Conservation (phyloP, 208 protist genomes). For the Polymyxa betae region DNA sequence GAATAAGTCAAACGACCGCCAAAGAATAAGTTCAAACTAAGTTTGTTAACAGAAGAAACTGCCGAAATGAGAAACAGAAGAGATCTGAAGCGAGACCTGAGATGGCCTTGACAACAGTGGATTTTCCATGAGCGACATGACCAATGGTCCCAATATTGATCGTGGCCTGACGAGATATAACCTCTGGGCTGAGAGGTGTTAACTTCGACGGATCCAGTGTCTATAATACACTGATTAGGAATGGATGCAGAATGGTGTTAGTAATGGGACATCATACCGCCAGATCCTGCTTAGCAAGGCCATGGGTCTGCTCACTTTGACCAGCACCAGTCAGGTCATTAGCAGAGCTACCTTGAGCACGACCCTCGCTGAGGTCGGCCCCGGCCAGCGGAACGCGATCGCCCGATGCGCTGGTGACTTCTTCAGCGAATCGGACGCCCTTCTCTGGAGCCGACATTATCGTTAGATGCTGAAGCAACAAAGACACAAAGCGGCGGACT, state of each 20-base stretch:
- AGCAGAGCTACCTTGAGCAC: background rate
- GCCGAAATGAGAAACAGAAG: background rate
- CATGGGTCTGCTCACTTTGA: background rate
- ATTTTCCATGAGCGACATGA: constrained; percentile 99
- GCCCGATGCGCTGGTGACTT: background rate
- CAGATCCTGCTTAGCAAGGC: background rate
- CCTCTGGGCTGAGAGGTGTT: constrained; percentile 88
- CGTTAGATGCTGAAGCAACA: no score
- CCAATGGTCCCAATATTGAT: constrained; percentile 99
- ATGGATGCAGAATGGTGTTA: no score
- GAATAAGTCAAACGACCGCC: background rate
- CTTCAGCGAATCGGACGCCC: constrained; percentile 2
- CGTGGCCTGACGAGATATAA: constrained; percentile 98
- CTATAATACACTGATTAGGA: constrained; percentile 69
- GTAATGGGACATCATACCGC: background rate
- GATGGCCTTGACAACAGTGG: constrained; percentile 98
- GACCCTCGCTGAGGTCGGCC: background rate
- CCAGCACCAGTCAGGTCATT: background rate
- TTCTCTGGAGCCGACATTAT: no score
- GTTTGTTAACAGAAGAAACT: background rate
- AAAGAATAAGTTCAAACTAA: background rate
- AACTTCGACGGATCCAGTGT: constrained; percentile 77
- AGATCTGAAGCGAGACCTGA: constrained; percentile 90
- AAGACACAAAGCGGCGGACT: no score
- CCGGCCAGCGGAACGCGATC: background rate